Evolutionary conservation across 2,329 filamentous ascomycete genomes (phyloP), one percentile per base, ranked within the genome.

Genomic region (Orbilia javanica): DNA sequence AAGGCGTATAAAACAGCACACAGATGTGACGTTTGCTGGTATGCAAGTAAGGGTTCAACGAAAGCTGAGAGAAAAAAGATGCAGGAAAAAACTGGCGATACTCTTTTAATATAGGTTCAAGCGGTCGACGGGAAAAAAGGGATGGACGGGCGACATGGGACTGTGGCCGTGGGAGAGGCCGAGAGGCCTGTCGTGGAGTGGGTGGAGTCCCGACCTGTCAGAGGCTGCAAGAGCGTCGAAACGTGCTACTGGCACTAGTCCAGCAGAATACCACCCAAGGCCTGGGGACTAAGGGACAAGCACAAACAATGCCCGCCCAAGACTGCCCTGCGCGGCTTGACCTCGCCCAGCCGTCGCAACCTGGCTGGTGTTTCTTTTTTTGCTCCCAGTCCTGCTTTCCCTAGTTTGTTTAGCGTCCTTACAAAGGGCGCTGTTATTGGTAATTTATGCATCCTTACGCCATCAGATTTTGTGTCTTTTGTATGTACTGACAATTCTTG

Each of bases 291-390:
- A n/a, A n/a, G n/a, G n/a, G n/a, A n/a, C n/a, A n/a, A n/a, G n/a
- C n/a, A n/a, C n/a, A n/a, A n/a, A n/a, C n/a, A n/a, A n/a, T n/a
- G n/a, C n/a, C n/a, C n/a, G n/a, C n/a, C 69, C 69, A 15, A 63
- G 36, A 39, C 34, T 36, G 8, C 7, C 13, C 50, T 73, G 22
- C 60, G 69, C 66, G 52, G 60, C 60, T 65, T 65, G 36, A 72
- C 68, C 34, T 57, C 68, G 44, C 55, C n/a, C 55, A 34, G 31
- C 55, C 44, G 55, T 71, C 67, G 67, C 67, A 71, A 72, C 68
- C 68, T 65, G 36, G 42, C 15, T 7, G n/a, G n/a, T 3, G 0
- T 60, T 60, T 39, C 34, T 42, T 60, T 60, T 60, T 42, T 31
- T 27, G 48, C 6, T 18, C 48, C 20, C n/a, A n/a, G n/a, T n/a